These are phyloP conservation scores for Coleophoma crateriformis DNA, from an alignment of 2,329 filamentous ascomycete genomes.

Conservation along the genomic window DNA sequence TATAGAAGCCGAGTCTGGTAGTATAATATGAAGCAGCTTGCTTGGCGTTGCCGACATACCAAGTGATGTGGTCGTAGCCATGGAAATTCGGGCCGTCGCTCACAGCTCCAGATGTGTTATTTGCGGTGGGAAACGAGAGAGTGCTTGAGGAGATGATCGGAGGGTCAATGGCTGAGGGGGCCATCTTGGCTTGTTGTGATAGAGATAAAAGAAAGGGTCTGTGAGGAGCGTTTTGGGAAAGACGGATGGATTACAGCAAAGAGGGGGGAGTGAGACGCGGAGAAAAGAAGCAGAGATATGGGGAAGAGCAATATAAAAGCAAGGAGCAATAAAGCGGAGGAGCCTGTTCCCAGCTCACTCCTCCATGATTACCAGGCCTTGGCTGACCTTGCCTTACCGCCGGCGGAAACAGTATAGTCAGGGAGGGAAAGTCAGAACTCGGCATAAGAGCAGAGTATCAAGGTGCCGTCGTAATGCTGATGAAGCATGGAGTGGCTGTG, in stretches of 20 bases:
- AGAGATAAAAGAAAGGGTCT: constrained; percentile 14
- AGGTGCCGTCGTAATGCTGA: too few relatives aligned
- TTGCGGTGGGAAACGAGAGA: constrained; percentile 30
- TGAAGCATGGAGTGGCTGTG: background rate
- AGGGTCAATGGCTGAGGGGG: constrained; percentile 12
- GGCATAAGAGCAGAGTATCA: background rate
- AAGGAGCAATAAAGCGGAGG: background rate
- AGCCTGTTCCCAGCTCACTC: background rate
- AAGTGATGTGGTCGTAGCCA: constrained; percentile 89
- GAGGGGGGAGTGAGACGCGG: background rate
- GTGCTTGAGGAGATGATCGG: constrained; percentile 16
- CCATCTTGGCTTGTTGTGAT: constrained; percentile 1
- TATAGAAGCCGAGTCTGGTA: constrained; percentile 78
- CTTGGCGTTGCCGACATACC: constrained; percentile 97
- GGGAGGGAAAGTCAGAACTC: background rate
- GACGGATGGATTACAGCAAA: constrained; percentile 3
- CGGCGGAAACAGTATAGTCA: too few relatives aligned
- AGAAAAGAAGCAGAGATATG: background rate
- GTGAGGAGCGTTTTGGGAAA: background rate
- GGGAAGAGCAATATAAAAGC: background rate
- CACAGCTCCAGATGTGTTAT: constrained; percentile 49
- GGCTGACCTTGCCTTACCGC: too few relatives aligned
- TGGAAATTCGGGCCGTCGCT: constrained; percentile 55
- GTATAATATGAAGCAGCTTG: constrained; percentile 89
- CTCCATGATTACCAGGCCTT: too few relatives aligned